Evolutionary conservation across 805 yeast species (phyloP), one percentile per base, ranked within the genome.

Genomic region (Saccharomycopsis olivae): DNA sequence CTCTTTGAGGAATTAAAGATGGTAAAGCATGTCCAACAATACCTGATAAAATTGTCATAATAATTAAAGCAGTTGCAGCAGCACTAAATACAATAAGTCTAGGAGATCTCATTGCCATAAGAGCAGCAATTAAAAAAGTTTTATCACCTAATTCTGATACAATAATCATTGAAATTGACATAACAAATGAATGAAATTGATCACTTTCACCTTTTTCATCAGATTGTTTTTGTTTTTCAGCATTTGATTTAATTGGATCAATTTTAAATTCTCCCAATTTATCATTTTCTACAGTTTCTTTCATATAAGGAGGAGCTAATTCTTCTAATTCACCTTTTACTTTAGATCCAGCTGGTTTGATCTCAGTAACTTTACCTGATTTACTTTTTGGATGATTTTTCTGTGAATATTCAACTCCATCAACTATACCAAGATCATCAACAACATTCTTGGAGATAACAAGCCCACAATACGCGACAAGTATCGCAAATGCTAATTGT

Each of bases 101-200:
- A 15, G 88, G 74, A 60, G 87, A 79, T 56, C 85, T 83, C 97
- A 92, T 92, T 23, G 97, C 95, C 96, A 92, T 88, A 49, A 92
- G 68, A 2, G 96, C 97, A 27, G 98, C 96, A 52, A 92, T 86
- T 49, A 92, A 69, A 56, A 92, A 92, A 0, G 99, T 92, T 64
- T 92, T 92, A 59, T 92, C 99, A 44, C 98, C 98, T 44, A 92
- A 80, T 60, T 92, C 99, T 21, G 95, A 83, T n/a, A 87, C 83
- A 24, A 84, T 63, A 54, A 92, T 92, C 98, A 92, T 92, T 13
- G 89, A 73, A 25, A 78, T 64, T 1, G 97, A 74, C 78, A 89
- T 75, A 44, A 83, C 51, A 50, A 92, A 80, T 3, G 94, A 71
- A 48, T 72, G 60, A 36, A 59, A 60, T 10, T 33, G 18, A 19